phyloP scores from a whole-genome alignment of 1,284 basidiomycete species.

The Cystobasidium slooffiae region DNA sequence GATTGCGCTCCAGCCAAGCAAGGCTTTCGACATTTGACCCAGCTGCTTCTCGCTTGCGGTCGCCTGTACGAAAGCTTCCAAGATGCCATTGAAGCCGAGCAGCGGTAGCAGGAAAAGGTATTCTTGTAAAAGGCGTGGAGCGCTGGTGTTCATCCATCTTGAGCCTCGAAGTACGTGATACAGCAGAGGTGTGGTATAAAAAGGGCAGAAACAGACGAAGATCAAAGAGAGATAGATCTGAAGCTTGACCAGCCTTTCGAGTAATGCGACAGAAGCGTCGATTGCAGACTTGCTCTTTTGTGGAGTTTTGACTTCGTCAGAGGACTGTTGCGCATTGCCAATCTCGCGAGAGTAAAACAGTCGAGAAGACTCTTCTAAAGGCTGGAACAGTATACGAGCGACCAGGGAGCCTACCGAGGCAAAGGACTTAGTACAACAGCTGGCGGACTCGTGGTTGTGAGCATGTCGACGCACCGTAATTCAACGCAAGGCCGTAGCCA shows the following conservation, averaged over 20 bases:
- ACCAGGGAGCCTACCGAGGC: conserved; percentile 74
- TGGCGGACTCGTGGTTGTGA: neutral
- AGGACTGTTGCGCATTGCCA: conserved; percentile 32
- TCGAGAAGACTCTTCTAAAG: conserved; percentile 85
- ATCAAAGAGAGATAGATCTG: conserved; percentile 73
- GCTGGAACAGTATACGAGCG: conserved; percentile 88
- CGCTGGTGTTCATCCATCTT: conserved; percentile 72
- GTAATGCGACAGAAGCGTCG: conserved; percentile 51
- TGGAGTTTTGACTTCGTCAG: neutral
- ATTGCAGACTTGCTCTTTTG: conserved; percentile 5
- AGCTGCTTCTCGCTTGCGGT: conserved; percentile 70
- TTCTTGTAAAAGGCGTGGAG: conserved; percentile 69
- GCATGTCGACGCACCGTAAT: conserved; percentile 71
- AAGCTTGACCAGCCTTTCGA: conserved; percentile 67
- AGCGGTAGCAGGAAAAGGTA: conserved; percentile 80
- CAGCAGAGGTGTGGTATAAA: conserved; percentile 72
- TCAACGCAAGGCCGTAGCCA: conserved; percentile 89
- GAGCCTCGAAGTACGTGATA: conserved; percentile 67
- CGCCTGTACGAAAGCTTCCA: conserved; percentile 86
- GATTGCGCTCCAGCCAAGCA: conserved; percentile 65
- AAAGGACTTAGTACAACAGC: neutral
- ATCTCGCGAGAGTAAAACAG: conserved; percentile 72
- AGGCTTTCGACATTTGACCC: conserved; percentile 65
- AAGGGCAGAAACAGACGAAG: conserved; percentile 60
- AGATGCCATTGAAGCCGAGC: conserved; percentile 81